Conservation (phyloP, 2,329 filamentous ascomycete species). For the Westerdykella aurantiaca region DNA sequence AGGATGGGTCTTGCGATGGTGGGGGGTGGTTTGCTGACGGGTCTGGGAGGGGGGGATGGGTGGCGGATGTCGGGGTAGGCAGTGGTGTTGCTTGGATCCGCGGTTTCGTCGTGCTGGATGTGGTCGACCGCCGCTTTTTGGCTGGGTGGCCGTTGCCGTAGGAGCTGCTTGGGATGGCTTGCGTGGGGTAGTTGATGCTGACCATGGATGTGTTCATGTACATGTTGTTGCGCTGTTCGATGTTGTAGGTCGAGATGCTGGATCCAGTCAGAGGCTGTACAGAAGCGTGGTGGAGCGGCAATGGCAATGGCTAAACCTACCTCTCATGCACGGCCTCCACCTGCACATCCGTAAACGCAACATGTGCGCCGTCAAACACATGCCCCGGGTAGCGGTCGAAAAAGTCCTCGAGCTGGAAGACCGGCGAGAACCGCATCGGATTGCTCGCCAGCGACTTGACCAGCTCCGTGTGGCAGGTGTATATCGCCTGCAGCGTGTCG, state of each 20-base stretch:
- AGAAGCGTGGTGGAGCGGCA: background rate
- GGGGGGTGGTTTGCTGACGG: background rate
- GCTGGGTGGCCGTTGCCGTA: constrained; percentile 28
- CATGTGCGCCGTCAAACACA: constrained; percentile 67
- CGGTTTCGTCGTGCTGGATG: constrained; percentile 17
- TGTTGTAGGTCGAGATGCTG: constrained; percentile 30
- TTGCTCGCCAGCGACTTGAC: constrained; percentile 65
- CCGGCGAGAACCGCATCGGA: constrained; percentile 67
- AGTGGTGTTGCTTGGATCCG: constrained; percentile 18
- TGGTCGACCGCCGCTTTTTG: constrained; percentile 34
- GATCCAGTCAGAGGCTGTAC: background rate
- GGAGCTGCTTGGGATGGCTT: constrained; percentile 6
- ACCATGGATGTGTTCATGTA: constrained; percentile 29
- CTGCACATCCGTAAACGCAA: constrained; percentile 62
- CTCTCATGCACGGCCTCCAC: constrained; percentile 57
- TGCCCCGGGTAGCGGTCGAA: constrained; percentile 74
- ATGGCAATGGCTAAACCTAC: constrained; percentile 30
- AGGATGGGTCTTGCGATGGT: too few relatives aligned
- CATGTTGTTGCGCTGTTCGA: constrained; percentile 35
- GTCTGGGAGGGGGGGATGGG: constrained; percentile 13
- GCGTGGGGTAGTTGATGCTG: constrained; percentile 21
- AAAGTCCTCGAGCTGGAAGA: constrained; percentile 82
- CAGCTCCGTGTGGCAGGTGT: constrained; percentile 72
- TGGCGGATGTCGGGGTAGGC: constrained; percentile 29
- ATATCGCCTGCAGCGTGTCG: constrained; percentile 71